These are phyloP conservation scores for Claviceps quebecensis DNA, from an alignment of 2,329 filamentous ascomycete species.

Conservation along the genomic window DNA sequence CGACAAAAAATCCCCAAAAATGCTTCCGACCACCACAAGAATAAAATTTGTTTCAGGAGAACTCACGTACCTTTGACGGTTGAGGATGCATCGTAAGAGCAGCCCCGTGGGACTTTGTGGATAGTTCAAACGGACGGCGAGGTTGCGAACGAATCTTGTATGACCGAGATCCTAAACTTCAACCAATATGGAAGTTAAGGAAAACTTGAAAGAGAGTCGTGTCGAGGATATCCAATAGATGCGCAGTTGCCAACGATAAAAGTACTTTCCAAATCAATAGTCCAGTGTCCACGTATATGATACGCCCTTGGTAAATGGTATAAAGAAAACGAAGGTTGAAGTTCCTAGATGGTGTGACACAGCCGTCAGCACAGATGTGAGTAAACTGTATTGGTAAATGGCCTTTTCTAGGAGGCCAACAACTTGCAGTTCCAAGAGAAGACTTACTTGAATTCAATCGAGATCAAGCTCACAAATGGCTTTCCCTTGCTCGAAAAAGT, in stretches of 20 bases:
- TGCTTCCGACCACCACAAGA: not conserved
- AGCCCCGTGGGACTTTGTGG: not conserved
- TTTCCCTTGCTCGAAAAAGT: not conserved
- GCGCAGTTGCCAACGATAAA: not conserved
- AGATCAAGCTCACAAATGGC: not conserved
- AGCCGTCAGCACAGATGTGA: not conserved
- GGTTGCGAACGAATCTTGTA: not conserved
- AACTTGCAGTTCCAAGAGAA: not conserved
- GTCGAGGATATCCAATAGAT: not conserved
- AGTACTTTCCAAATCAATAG: not conserved
- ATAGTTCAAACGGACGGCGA: not conserved
- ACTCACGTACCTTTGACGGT: conserved; percentile 3
- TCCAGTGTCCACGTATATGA: not conserved
- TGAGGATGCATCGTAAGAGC: conserved; percentile 5
- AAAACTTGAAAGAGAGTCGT: not conserved
- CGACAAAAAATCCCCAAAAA: not conserved
- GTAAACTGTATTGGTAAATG: not conserved
- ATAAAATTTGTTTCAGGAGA: not conserved
- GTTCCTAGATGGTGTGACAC: not conserved
- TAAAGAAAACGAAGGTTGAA: not conserved
- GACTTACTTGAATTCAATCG: not conserved
- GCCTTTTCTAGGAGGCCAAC: not conserved
- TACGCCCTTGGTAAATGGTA: not conserved
- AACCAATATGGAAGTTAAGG: not conserved
- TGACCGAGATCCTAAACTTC: not conserved